Evolutionary conservation across 2,329 filamentous ascomycete genomes (phyloP).

Genomic region (Botrytis paeoniae): DNA sequence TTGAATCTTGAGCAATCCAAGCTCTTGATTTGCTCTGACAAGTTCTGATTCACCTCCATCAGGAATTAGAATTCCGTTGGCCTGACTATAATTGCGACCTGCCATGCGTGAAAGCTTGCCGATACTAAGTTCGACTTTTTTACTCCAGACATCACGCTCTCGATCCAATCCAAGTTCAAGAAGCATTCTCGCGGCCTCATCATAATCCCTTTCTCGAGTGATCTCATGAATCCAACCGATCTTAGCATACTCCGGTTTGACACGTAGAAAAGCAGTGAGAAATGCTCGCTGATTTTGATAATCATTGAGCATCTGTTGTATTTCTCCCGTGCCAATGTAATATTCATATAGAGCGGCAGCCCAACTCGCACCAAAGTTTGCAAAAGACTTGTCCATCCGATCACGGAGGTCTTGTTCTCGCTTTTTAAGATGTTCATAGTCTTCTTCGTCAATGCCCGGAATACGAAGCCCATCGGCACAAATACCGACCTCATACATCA

Average conservation of each 20-base stretch:
- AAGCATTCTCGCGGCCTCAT: conserved; percentile 68
- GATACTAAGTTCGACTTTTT: conserved; percentile 87
- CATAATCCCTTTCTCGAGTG: conserved; percentile 69
- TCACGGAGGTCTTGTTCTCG: conserved; percentile 28
- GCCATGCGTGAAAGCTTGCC: conserved; percentile 79
- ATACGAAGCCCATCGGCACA: conserved; percentile 14
- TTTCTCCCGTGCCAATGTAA: conserved; percentile 64
- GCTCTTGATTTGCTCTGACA: conserved; percentile 30
- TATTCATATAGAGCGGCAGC: conserved; percentile 75
- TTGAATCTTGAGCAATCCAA: conserved; percentile 65
- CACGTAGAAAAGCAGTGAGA: conserved; percentile 76
- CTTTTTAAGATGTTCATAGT: conserved; percentile 12
- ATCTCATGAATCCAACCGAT: conserved; percentile 96
- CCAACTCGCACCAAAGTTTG: conserved; percentile 49
- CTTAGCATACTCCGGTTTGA: conserved; percentile 67
- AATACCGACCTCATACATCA: conserved; percentile 31
- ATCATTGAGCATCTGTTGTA: conserved; percentile 68
- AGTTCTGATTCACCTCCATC: conserved; percentile 41
- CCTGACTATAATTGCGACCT: conserved; percentile 46
- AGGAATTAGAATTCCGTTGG: conserved; percentile 34
- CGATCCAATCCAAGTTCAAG: conserved; percentile 65
- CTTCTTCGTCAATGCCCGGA: conserved; percentile 19
- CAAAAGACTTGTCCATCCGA: conserved; percentile 44
- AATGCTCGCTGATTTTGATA: conserved; percentile 64
- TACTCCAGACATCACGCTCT: conserved; percentile 84